These are phyloP conservation scores for Beauveria bassiana DNA, from an alignment of 2,329 filamentous ascomycete species.

Conservation along the genomic window DNA sequence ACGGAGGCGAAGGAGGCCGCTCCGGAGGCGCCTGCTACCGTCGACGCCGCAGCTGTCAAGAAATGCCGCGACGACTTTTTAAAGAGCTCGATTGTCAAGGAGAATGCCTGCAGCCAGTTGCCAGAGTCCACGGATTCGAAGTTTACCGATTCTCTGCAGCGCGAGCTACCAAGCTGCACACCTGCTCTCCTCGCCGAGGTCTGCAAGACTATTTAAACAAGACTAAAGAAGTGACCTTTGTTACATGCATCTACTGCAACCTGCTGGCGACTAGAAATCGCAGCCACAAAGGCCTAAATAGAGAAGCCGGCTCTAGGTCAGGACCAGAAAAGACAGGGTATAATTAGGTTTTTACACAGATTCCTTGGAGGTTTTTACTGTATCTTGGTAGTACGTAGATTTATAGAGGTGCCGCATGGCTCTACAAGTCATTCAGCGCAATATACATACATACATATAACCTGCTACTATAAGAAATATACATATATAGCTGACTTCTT, in stretches of 20 bases:
- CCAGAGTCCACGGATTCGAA: rapidly evolving
- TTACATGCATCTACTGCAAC: background rate
- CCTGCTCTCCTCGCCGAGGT: background rate
- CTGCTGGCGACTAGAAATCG: background rate
- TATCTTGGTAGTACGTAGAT: background rate
- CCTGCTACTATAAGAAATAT: background rate
- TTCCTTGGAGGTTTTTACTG: background rate
- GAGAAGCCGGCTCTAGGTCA: background rate
- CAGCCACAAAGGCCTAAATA: background rate
- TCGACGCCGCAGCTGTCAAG: background rate
- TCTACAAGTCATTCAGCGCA: background rate
- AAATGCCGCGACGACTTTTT: background rate
- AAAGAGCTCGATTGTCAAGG: background rate
- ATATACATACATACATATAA: background rate
- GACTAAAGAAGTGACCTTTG: background rate
- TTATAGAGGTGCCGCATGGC: background rate
- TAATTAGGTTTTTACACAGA: background rate
- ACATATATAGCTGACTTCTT: no score
- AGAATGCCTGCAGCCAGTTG: background rate
- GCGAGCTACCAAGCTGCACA: background rate
- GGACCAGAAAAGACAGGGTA: background rate
- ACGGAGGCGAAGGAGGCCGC: background rate
- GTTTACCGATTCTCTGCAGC: background rate
- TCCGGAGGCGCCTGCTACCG: background rate
- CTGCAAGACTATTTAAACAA: background rate